phyloP scores from a whole-genome alignment of 805 yeast species.

The Blastobotrys attinorum region DNA sequence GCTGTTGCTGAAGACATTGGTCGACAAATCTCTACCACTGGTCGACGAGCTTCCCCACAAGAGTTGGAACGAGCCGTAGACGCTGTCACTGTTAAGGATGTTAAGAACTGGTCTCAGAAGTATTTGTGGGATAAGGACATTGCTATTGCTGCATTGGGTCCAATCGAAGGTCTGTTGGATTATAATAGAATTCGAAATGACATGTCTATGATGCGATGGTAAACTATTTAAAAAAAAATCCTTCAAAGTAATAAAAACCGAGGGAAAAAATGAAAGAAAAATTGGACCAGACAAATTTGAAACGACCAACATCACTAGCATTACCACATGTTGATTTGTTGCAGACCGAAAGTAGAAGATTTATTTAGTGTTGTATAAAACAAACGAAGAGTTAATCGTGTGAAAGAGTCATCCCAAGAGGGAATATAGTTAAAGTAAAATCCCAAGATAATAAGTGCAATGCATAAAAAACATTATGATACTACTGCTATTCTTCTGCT shows the following conservation, averaged over 20 bases:
- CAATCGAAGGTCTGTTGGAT: conserved; percentile 62
- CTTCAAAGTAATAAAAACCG: too few species aligned
- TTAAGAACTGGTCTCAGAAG: conserved; percentile 81
- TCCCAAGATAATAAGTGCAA: conserved; percentile 11
- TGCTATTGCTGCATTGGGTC: conserved; percentile 89
- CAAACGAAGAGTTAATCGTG: too few species aligned
- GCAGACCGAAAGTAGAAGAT: too few species aligned
- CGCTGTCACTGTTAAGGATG: conserved; percentile 67
- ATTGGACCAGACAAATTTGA: too few species aligned
- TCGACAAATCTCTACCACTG: conserved; percentile 93
- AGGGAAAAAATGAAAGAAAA: too few species aligned
- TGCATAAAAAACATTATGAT: neutral
- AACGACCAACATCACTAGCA: too few species aligned
- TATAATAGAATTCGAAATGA: conserved; percentile 50
- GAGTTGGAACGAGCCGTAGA: conserved; percentile 72
- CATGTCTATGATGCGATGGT: conserved; percentile 35
- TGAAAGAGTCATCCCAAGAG: too few species aligned
- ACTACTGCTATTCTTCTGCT: too few species aligned
- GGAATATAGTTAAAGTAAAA: neutral
- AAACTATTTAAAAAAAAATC: too few species aligned
- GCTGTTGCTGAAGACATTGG: conserved; percentile 98
- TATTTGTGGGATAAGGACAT: conserved; percentile 69
- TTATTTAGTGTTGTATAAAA: too few species aligned
- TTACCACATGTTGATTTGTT: too few species aligned
- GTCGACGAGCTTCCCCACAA: conserved; percentile 64